Evolutionary conservation across 2,329 filamentous ascomycete genomes (phyloP).

Genomic region (Aureobasidium sp.): DNA sequence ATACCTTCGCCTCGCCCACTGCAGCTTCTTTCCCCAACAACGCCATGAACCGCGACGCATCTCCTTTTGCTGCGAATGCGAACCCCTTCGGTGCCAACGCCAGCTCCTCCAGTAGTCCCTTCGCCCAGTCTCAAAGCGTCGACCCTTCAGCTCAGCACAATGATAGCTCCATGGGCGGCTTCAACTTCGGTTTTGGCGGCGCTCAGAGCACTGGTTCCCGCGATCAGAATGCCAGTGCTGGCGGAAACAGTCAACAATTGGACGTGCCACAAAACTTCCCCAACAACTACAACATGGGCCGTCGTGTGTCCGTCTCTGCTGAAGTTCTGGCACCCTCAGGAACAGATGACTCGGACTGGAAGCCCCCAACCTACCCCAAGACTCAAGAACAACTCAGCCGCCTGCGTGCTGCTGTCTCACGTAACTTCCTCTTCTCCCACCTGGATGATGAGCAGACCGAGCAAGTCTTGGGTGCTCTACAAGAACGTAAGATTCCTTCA

Average conservation of each 20-base stretch:
- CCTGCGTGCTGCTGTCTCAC: constrained; percentile 70
- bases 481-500: constrained; percentile 91
- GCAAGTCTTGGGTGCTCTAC: constrained; percentile 80
- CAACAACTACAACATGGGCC: constrained; percentile 85
- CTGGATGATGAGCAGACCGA: constrained; percentile 86
- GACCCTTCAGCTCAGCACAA: constrained; percentile 12
- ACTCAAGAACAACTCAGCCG: constrained; percentile 69
- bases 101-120: constrained; percentile 19
- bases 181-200: constrained; percentile 21
- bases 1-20: constrained; percentile 67
- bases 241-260: constrained; percentile 27
- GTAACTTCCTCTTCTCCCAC: constrained; percentile 90
- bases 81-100: constrained; percentile 25
- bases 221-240: constrained; percentile 33
- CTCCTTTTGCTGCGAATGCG: constrained; percentile 41
- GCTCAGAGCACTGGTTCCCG: constrained; percentile 24
- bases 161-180: constrained; percentile 26
- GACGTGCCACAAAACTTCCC: constrained; percentile 63
- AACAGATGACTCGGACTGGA: constrained; percentile 81
- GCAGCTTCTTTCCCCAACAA: constrained; percentile 36
- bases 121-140: constrained; percentile 17
- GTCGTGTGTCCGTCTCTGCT: constrained; percentile 91
- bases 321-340: constrained; percentile 88
- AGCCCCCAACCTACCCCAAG: constrained; percentile 78
- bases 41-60: constrained; percentile 38